phyloP scores from a whole-genome alignment of 345 rosid species.

The Firmiana major region DNA sequence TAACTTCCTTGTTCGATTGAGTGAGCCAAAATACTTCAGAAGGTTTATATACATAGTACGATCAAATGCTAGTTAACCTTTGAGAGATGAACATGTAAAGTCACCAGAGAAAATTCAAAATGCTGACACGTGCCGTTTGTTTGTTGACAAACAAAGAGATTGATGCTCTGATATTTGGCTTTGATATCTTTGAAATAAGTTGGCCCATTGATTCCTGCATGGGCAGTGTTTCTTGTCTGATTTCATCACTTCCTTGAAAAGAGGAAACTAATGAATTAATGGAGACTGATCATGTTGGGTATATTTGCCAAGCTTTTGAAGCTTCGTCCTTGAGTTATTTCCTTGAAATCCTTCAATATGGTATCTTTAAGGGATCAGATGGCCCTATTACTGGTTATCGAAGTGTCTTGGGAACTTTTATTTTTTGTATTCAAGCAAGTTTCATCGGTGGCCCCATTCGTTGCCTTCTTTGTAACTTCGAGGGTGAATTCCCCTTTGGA shows the following conservation, averaged over 20 bases:
- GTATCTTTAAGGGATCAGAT: constrained; percentile 60
- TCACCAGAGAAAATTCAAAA: no score
- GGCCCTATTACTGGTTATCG: constrained; percentile 74
- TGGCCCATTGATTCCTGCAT: constrained; percentile 71
- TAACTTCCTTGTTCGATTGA: constrained; percentile 87
- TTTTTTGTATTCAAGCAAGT: constrained; percentile 87
- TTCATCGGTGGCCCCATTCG: constrained; percentile 92
- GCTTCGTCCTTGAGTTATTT: no score
- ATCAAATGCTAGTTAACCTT: no score
- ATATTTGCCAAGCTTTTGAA: constrained; percentile 85
- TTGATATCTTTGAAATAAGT: no score
- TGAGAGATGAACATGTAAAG: no score
- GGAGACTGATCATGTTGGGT: constrained; percentile 87
- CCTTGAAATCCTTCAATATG: constrained; percentile 74
- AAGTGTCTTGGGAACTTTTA: constrained; percentile 78
- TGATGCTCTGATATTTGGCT: no score
- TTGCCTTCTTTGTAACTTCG: constrained; percentile 84
- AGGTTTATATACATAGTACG: constrained; percentile 99
- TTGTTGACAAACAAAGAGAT: no score
- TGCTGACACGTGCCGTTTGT: no score
- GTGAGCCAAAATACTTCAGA: constrained; percentile 87
- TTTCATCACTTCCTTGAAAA: constrained; percentile 71
- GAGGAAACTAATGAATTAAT: constrained; percentile 56
- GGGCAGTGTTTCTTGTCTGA: constrained; percentile 92
- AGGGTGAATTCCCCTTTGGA: constrained; percentile 85